Conservation (phyloP, 2,329 filamentous ascomycete genomes). For the Paraconiothyrium sp. region DNA sequence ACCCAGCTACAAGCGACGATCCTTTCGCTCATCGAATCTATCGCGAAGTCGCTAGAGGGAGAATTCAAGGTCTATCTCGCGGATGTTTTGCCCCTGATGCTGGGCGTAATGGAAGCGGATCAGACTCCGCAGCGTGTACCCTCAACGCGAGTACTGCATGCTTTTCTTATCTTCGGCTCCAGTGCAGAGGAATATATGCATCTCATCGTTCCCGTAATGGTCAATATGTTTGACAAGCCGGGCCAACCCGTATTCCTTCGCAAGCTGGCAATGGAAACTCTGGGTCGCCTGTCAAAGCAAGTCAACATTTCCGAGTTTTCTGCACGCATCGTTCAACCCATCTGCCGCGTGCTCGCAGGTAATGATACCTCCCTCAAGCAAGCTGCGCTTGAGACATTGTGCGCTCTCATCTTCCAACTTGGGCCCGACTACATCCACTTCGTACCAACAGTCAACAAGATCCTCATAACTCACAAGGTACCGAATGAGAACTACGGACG, state of each 20-base stretch:
- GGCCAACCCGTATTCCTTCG: conserved; percentile 81
- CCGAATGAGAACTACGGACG: conserved; percentile 92
- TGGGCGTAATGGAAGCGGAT: conserved; percentile 91
- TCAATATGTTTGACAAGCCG: conserved; percentile 90
- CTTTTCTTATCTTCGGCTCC: conserved; percentile 93
- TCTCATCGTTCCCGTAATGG: conserved; percentile 93
- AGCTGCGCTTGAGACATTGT: conserved; percentile 91
- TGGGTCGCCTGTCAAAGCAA: conserved; percentile 92
- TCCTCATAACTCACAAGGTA: conserved; percentile 79
- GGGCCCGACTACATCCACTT: conserved; percentile 96
- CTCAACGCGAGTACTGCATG: conserved; percentile 90
- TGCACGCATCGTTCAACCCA: conserved; percentile 92
- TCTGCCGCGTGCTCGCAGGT: conserved; percentile 81
- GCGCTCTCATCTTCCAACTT: conserved; percentile 93
- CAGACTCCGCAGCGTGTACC: conserved; percentile 76
- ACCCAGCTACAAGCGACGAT: conserved; percentile 89
- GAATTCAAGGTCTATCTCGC: conserved; percentile 98
- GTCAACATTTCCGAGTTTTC: conserved; percentile 98
- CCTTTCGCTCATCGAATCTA: conserved; percentile 89
- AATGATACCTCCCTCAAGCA: conserved; percentile 78
- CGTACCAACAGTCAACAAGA: conserved; percentile 89
- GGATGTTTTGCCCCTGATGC: conserved; percentile 88
- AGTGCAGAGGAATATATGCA: conserved; percentile 99
- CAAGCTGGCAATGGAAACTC: conserved; percentile 90
- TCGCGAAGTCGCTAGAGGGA: conserved; percentile 90